phyloP scores from a whole-genome alignment of 2,329 filamentous ascomycete genomes.

The Pseudopyricularia cyperi region DNA sequence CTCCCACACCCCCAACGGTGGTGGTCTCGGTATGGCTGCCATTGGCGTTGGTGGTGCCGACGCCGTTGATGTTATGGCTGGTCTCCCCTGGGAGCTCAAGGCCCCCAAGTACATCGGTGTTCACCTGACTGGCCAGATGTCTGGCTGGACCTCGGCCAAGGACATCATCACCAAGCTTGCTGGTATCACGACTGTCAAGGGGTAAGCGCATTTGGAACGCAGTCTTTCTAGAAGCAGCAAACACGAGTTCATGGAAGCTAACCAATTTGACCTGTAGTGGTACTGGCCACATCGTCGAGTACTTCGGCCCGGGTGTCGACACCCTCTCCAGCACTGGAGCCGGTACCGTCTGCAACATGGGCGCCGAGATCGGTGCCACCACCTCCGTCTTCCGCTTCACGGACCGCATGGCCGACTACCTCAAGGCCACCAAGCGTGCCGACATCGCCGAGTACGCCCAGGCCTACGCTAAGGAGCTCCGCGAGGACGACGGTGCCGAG shows the following conservation, averaged over 20 bases:
- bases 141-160: slow-evolving; percentile 88
- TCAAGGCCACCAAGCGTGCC: slow-evolving; percentile 77
- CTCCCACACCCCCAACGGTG: slow-evolving; percentile 93
- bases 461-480: slow-evolving; percentile 71
- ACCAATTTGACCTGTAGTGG: slow-evolving; percentile 28
- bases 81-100: slow-evolving; percentile 96
- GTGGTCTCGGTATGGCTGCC: slow-evolving; percentile 86
- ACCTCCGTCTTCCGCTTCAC: slow-evolving; percentile 97
- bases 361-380: slow-evolving; percentile 68
- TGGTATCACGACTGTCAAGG: slow-evolving; percentile 94
- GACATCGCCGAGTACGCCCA: slow-evolving; percentile 86
- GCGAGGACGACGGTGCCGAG: slow-evolving; percentile 77
- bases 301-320: slow-evolving; percentile 37
- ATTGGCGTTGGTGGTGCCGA: slow-evolving; percentile 98
- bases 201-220: slow-evolving; percentile 18
- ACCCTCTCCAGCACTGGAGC: slow-evolving; percentile 72
- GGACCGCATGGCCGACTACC: slow-evolving; percentile 94
- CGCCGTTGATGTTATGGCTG: slow-evolving; percentile 96
- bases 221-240: background rate
- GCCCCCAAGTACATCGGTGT: slow-evolving; percentile 95
- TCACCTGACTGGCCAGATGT: slow-evolving; percentile 78
- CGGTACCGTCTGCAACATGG: slow-evolving; percentile 66
- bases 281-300: slow-evolving; percentile 81
- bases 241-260: background rate
- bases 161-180: slow-evolving; percentile 97